Evolutionary conservation across 306 rosid genomes (phyloP).

Genomic region (Hippophae tibetana): DNA sequence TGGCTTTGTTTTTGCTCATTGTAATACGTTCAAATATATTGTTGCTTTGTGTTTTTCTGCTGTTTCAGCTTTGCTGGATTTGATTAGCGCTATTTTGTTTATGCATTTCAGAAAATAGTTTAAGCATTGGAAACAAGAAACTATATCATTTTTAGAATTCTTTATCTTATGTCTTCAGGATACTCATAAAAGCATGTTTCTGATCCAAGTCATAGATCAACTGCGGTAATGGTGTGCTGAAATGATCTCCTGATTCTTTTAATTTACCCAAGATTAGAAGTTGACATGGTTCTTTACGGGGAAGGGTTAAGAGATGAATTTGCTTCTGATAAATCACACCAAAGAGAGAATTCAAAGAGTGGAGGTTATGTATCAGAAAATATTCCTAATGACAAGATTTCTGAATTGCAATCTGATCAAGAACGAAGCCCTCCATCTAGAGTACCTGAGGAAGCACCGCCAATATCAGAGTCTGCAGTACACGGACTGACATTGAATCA

Average conservation of each 20-base stretch:
- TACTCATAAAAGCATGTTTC: conserved; percentile 5
- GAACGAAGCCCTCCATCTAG: conserved; percentile 13
- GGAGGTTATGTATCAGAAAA: conserved; percentile 28
- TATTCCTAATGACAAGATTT: conserved; percentile 22
- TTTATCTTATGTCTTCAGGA: conserved; percentile 15
- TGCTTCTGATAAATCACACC: conserved; percentile 40
- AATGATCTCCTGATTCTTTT: conserved; percentile 20
- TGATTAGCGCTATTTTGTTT: no score
- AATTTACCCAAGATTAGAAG: conserved; percentile 15
- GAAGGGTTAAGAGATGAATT: conserved; percentile 33
- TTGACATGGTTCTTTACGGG: conserved; percentile 64
- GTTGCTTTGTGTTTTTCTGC: no score
- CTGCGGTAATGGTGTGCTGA: conserved; percentile 22
- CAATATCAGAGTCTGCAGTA: conserved; percentile 29
- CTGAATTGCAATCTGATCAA: conserved; percentile 23
- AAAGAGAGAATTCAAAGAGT: conserved; percentile 27
- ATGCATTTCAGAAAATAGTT: no score
- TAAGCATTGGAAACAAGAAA: not conserved
- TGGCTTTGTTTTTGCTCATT: no score
- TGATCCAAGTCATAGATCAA: conserved; percentile 17
- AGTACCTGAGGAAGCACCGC: conserved; percentile 15
- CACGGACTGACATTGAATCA: conserved; percentile 32
- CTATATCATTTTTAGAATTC: not conserved
- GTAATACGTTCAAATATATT: no score
- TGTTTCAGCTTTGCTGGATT: no score